Percentiles rank a stretch among this genome's conserved stretches.
Evolutionary conservation across 2,329 filamentous ascomycete genomes (phyloP).

Genomic region (Cladorrhinum sp.): DNA sequence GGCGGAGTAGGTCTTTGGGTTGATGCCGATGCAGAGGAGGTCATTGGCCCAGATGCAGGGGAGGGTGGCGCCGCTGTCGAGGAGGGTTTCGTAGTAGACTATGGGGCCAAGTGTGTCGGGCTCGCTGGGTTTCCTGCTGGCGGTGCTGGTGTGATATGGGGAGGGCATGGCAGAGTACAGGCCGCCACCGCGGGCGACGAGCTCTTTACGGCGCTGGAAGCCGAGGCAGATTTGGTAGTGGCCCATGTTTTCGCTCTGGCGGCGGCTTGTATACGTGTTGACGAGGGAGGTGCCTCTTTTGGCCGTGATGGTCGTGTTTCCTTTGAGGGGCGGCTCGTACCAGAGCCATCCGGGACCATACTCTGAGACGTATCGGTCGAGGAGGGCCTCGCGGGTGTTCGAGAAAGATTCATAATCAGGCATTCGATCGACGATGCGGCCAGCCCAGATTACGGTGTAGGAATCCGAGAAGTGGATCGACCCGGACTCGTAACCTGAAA

Average conservation of each 20-base stretch:
- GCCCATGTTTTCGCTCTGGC: slow-evolving; percentile 31
- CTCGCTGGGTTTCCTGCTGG: not conserved
- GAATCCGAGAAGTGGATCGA: slow-evolving; percentile 38
- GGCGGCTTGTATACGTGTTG: slow-evolving; percentile 12
- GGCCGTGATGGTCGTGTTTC: slow-evolving; percentile 25
- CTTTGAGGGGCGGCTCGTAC: slow-evolving; percentile 43
- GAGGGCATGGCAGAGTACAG: not conserved
- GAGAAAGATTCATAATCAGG: slow-evolving; percentile 39
- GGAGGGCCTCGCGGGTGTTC: slow-evolving; percentile 36
- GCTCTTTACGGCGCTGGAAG: slow-evolving; percentile 28
- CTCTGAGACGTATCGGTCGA: slow-evolving; percentile 37
- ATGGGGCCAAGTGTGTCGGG: slow-evolving; percentile 26
- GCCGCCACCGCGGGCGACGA: slow-evolving; percentile 9
- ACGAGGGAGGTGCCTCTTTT: slow-evolving; percentile 34
- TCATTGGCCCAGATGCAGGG: slow-evolving; percentile 38
- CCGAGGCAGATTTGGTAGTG: slow-evolving; percentile 32
- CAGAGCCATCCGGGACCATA: slow-evolving; percentile 45
- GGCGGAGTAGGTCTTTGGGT: slow-evolving; percentile 35
- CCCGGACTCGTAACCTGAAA: slow-evolving; percentile 40
- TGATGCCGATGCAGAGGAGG: slow-evolving; percentile 35
- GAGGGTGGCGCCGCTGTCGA: slow-evolving; percentile 44
- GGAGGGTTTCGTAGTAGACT: slow-evolving; percentile 35
- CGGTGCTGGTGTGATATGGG: not conserved
- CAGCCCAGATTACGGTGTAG: slow-evolving; percentile 44
- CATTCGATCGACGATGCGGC: slow-evolving; percentile 41